Evolutionary conservation across 1,284 basidiomycete genomes (phyloP).

Genomic region (Inonotus hispidus): DNA sequence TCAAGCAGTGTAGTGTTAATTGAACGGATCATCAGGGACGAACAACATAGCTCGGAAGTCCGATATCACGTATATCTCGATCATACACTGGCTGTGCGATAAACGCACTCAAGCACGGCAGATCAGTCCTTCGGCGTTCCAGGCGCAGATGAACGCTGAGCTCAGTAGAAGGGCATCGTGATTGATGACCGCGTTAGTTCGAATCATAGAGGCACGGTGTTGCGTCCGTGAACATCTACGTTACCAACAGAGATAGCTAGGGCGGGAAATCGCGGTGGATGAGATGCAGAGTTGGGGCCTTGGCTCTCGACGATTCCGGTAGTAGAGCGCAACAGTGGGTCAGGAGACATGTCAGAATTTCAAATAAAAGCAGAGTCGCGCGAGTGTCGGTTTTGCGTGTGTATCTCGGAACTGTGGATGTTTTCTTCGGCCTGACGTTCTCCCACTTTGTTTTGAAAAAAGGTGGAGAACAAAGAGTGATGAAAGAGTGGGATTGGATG

Average conservation of each 20-base stretch:
- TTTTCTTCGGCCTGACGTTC: neutral
- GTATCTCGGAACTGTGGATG: neutral
- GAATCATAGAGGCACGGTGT: no score
- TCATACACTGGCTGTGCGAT: neutral
- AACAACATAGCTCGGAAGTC: neutral
- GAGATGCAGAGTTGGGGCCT: neutral
- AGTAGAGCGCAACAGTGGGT: neutral
- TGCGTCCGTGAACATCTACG: no score
- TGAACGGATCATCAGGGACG: neutral
- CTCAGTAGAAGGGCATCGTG: no score
- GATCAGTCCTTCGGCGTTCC: no score
- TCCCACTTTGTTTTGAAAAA: neutral
- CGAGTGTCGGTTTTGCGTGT: neutral
- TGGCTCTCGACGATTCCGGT: neutral
- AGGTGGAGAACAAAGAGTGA: neutral
- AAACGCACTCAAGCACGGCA: neutral
- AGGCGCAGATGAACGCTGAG: no score
- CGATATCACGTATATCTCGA: neutral
- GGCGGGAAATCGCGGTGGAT: neutral
- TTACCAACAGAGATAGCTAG: neutral
- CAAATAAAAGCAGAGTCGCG: neutral
- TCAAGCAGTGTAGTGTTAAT: neutral
- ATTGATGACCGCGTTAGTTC: no score
- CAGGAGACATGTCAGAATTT: neutral
- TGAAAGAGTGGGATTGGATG: neutral